Conservation (phyloP, 2,329 filamentous ascomycete species). For the Zopfia rhizophila region DNA sequence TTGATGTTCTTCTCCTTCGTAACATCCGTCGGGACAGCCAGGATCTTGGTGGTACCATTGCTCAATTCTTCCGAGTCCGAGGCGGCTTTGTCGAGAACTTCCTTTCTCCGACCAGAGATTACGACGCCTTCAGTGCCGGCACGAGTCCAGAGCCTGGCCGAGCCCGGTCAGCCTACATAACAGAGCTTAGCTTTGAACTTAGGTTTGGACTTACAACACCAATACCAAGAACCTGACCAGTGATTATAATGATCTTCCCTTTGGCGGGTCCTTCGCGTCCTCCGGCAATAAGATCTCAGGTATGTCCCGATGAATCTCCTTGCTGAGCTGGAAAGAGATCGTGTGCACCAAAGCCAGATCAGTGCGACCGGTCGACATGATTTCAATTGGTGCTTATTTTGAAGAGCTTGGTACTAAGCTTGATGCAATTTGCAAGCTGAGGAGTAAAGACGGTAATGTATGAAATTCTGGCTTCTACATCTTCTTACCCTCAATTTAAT, state of each 20-base stretch:
- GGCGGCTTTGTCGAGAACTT: conserved; percentile 15
- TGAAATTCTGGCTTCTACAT: too few species aligned
- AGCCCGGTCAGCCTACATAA: too few species aligned
- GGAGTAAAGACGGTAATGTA: too few species aligned
- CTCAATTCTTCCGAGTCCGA: conserved; percentile 14
- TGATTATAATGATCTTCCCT: conserved; percentile 15
- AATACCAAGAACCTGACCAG: conserved; percentile 11
- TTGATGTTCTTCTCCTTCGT: conserved; percentile 18
- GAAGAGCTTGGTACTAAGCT: too few species aligned
- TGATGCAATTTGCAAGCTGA: too few species aligned
- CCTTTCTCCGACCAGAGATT: conserved; percentile 33
- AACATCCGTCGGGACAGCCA: conserved; percentile 18
- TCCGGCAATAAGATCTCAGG: conserved; percentile 6
- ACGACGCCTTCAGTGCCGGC: conserved; percentile 40
- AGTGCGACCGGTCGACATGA: too few species aligned
- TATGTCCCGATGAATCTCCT: conserved; percentile 13
- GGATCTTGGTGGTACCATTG: conserved; percentile 13
- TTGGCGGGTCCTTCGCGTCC: background rate
- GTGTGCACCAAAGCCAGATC: too few species aligned
- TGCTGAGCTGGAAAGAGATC: conserved; percentile 18
- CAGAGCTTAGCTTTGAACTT: too few species aligned
- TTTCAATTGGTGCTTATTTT: too few species aligned
- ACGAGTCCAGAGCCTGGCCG: conserved; percentile 28
- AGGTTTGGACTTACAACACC: conserved; percentile 6
- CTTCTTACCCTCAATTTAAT: too few species aligned